phyloP scores from a whole-genome alignment of 768 basidiomycete genomes.

The Pleurotus tuoliensis region DNA sequence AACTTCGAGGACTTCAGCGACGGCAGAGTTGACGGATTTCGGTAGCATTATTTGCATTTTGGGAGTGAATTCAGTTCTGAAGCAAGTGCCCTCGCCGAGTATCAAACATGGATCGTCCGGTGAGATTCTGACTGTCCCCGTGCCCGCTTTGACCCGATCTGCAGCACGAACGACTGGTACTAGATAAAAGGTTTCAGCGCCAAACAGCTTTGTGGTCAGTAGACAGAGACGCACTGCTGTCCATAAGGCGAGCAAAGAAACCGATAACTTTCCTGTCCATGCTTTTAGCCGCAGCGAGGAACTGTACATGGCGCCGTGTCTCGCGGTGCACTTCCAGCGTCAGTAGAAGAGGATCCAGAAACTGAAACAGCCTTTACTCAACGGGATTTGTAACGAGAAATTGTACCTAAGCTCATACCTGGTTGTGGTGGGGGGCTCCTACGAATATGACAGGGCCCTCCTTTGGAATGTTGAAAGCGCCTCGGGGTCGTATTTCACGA shows the following conservation, averaged over 20 bases:
- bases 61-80: constrained; percentile 67
- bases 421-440: constrained; percentile 89
- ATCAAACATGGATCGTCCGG: constrained; percentile 77
- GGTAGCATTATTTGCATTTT: constrained; percentile 86
- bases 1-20: constrained; percentile 85
- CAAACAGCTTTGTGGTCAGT: constrained; percentile 11
- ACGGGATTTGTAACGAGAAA: constrained; percentile 1
- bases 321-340: constrained; percentile 84
- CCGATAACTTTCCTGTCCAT: constrained; percentile 79
- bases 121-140: constrained; percentile 69
- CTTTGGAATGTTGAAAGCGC: constrained; percentile 90
- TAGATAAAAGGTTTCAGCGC: constrained; percentile 22
- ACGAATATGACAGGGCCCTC: constrained; percentile 92
- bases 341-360: constrained; percentile 86
- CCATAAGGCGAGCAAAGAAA: constrained; percentile 77
- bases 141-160: constrained; percentile 75
- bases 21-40: constrained; percentile 68
- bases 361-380: constrained; percentile 43
- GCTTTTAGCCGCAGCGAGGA: constrained; percentile 87
- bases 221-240: constrained; percentile 61
- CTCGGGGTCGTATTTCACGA: constrained; percentile 89
- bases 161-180: constrained; percentile 93
- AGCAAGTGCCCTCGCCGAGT: constrained; percentile 76
- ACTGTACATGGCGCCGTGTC: constrained; percentile 75
- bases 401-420: constrained; percentile 40